Conservation (phyloP, 352 stramenopile genomes). For the Phytophthora citrophthora region DNA sequence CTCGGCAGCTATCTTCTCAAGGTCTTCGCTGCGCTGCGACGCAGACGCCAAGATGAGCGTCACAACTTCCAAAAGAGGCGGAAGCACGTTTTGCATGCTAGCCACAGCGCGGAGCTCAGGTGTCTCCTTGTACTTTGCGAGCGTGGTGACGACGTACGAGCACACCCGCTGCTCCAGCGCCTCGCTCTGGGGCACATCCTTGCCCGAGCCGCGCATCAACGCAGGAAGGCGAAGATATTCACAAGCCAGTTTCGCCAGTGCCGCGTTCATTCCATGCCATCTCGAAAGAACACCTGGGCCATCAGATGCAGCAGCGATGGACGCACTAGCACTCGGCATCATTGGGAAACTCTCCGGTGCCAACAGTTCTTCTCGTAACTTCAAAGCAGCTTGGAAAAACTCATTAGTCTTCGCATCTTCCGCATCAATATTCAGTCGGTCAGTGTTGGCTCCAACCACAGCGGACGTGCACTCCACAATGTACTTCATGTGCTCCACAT, state of each 20-base stretch:
- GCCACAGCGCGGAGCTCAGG: conserved; percentile 63
- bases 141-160: conserved; percentile 61
- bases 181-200: conserved; percentile 14
- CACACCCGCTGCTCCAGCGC: conserved; percentile 53
- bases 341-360: conserved; percentile 61
- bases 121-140: conserved; percentile 68
- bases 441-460: conserved; percentile 58
- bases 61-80: conserved; percentile 68
- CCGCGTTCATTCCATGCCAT: conserved; percentile 80
- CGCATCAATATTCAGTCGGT: conserved; percentile 20
- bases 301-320: conserved; percentile 51
- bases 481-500: conserved; percentile 78
- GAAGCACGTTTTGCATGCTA: conserved; percentile 69
- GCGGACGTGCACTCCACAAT: conserved; percentile 75
- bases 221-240: conserved; percentile 47
- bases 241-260: conserved; percentile 72
- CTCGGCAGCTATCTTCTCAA: conserved; percentile 13
- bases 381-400: conserved; percentile 43
- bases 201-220: conserved; percentile 24
- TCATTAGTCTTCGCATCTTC: conserved; percentile 32
- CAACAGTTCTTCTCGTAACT: conserved; percentile 65
- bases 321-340: conserved; percentile 51
- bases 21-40: conserved; percentile 4
- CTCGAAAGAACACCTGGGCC: conserved; percentile 47
- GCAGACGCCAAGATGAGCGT: conserved; percentile 46